phyloP scores from a whole-genome alignment of 148 eudicot genomes.

The Beta vulgaris region DNA sequence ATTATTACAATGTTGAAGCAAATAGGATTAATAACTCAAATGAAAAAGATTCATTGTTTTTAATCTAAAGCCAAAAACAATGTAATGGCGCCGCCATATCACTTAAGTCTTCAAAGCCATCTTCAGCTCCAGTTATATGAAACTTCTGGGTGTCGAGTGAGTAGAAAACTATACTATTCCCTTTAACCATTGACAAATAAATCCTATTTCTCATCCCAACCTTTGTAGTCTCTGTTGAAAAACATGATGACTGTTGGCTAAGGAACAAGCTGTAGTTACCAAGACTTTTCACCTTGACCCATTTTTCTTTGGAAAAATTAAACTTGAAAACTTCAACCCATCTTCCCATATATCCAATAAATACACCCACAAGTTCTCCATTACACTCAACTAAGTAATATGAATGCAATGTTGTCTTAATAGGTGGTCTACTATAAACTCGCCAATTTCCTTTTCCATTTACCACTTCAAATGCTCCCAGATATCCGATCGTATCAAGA shows the following conservation, averaged over 20 bases:
- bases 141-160: conserved; percentile 2
- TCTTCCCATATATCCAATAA: no score
- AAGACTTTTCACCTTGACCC: background rate
- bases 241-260: background rate
- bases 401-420: no score
- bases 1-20: no score
- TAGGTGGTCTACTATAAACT: no score
- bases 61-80: conserved; percentile 8
- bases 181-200: conserved; percentile 1
- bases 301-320: background rate
- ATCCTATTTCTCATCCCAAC: conserved; percentile 12
- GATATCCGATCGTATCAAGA: background rate
- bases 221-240: background rate
- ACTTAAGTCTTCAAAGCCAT: background rate
- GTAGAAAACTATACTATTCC: conserved; percentile 13
- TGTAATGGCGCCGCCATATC: background rate
- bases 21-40: no score
- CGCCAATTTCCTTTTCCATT: conserved; percentile 3
- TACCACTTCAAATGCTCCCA: conserved; percentile 11
- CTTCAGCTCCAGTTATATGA: background rate
- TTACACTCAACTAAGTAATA: no score
- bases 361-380: no score
- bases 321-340: conserved; percentile 10
- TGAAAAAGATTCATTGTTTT: no score
- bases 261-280: background rate